Percentiles rank a stretch among this genome's conserved stretches.
These are phyloP conservation scores for Lodderomyces beijingensis DNA, from an alignment of 1,139 yeast genomes.

Conservation along the genomic window DNA sequence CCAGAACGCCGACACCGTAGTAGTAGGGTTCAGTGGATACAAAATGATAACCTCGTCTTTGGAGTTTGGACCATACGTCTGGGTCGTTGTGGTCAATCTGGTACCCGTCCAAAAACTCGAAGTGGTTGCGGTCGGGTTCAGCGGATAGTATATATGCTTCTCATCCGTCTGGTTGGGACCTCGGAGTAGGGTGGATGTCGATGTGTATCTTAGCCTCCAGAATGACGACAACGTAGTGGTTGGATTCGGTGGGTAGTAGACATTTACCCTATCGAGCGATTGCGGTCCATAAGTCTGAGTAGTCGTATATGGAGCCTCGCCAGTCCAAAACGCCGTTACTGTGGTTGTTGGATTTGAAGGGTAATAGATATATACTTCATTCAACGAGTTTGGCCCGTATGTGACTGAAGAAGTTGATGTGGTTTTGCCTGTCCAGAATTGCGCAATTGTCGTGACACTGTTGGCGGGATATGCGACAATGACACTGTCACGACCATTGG, in stretches of 20 bases:
- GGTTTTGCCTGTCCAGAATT: slow-evolving; percentile 12
- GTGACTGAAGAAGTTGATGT: slow-evolving; percentile 12
- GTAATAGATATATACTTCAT: slow-evolving; percentile 17
- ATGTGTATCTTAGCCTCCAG: slow-evolving; percentile 6
- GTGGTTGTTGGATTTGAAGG: slow-evolving; percentile 16
- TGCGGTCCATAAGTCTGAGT: slow-evolving; percentile 10
- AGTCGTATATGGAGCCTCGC: slow-evolving; percentile 9
- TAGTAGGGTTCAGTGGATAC: slow-evolving; percentile 6
- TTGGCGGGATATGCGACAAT: slow-evolving; percentile 15
- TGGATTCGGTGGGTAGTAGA: slow-evolving; percentile 16
- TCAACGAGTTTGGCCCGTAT: slow-evolving; percentile 12
- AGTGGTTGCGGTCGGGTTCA: slow-evolving; percentile 11
- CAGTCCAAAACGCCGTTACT: slow-evolving; percentile 13
- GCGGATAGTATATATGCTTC: slow-evolving; percentile 18
- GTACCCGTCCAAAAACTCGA: slow-evolving; percentile 9
- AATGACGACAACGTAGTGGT: slow-evolving; percentile 11
- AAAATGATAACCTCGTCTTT: slow-evolving; percentile 14
- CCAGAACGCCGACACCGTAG: slow-evolving; percentile 4
- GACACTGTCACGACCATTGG: slow-evolving; percentile 18
- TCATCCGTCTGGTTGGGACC: slow-evolving; percentile 13
- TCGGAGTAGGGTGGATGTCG: slow-evolving; percentile 1
- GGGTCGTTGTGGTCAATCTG: slow-evolving; percentile 15
- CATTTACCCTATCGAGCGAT: slow-evolving; percentile 16
- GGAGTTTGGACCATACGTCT: slow-evolving; percentile 7
- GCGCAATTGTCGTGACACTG: slow-evolving; percentile 11